Evolutionary conservation across 306 rosid species (phyloP).

Genomic region (Medicago arabica): DNA sequence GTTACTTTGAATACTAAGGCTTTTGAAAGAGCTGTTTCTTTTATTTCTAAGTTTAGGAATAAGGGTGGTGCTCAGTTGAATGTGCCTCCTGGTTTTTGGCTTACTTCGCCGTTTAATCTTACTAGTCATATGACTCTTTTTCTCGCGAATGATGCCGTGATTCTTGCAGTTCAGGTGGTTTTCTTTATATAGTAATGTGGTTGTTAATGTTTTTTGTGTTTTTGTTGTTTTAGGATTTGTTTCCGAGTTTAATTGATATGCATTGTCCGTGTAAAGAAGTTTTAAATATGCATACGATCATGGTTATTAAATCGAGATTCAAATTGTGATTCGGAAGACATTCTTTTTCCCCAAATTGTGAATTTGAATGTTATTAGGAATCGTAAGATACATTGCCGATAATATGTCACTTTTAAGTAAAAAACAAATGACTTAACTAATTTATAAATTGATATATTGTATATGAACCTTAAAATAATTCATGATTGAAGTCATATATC

Average conservation of each 20-base stretch:
- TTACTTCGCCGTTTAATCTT: slow-evolving; percentile 92
- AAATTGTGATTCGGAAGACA: no score
- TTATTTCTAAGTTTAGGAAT: slow-evolving; percentile 62
- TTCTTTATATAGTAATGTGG: background rate
- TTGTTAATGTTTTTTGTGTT: background rate
- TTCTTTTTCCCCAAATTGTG: no score
- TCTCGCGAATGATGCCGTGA: slow-evolving; percentile 72
- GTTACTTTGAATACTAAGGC: slow-evolving; percentile 74
- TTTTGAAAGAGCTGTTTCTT: slow-evolving; percentile 72
- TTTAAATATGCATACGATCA: no score
- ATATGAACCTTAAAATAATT: no score
- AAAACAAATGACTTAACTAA: no score
- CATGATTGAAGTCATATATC: no score
- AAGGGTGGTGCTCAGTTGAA: slow-evolving; percentile 89
- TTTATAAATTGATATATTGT: no score
- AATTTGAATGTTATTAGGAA: no score
- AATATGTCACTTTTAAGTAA: no score
- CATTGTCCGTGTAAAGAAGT: background rate
- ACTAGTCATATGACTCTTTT: slow-evolving; percentile 88
- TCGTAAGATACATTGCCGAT: no score
- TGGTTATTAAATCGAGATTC: no score
- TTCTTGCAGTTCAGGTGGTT: slow-evolving; percentile 71
- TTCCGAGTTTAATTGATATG: background rate
- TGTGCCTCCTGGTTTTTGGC: slow-evolving; percentile 93
- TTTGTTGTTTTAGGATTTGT: background rate